Base-by-base conservation (phyloP, 2,329 filamentous ascomycete species). In the Calonectria pseudoreteaudii region DNA sequence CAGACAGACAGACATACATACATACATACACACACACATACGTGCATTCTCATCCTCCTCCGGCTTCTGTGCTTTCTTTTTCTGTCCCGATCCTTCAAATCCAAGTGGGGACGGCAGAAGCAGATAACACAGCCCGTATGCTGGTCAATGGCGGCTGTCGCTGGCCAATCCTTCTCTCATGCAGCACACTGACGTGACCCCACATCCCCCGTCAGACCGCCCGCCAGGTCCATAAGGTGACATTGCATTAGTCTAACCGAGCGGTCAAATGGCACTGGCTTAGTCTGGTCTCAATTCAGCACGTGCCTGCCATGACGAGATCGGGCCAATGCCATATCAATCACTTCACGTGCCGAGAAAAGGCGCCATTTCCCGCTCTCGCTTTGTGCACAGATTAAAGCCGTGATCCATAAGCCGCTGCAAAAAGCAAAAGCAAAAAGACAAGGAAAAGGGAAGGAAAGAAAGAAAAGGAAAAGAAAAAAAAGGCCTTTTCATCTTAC, bases 161-260 rank as follows among this genome's bases (percentile, higher is more conserved):
- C 13, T 62, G 26, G 56, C 31, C 56, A 62, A 62, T 62, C 56
- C 56, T 41, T 62, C 56, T 28, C n/a, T 26, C 11, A 62, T 62
- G 56, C 34, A 23, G 14, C n/a, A 36, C 26, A 41, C 38, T 13
- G 23, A 13, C 11, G 11, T 41, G 34, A 14, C 34, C 56, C 56
- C 56, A 62, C 56, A 16, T 62, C 56, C 38, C n/a, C 44, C 44
- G 56, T 38, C 56, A 60, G 56, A 62, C 56, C 56, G 56, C 56
- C 56, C 23, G 56, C 34, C 56, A 60, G 23, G 56, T 26, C 56
- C 56, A 36, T 28, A 9, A 23, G 23, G 56, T 66, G 64, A 66
- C 64, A 53, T 53, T 66, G 64, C 64, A 66, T 66, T 52, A 52
- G 47, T 38, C 47, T 53, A 53, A 14, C 64, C 34, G 47, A 53